Conservation (phyloP, 306 rosid species). For the Cicer bijugum region DNA sequence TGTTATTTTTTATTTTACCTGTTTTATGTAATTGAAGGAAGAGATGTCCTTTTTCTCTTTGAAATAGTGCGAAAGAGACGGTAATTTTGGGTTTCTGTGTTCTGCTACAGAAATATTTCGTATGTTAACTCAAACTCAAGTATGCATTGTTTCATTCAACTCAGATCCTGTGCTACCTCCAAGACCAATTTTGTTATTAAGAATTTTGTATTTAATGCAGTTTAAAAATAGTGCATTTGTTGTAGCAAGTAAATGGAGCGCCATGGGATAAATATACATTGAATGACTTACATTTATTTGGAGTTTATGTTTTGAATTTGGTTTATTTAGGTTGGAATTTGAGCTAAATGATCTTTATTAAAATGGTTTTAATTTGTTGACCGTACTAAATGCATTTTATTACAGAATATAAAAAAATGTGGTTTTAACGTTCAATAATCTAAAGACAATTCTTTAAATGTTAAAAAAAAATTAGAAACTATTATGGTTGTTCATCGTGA, state of each 20-base stretch:
- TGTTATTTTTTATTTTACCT: neutral
- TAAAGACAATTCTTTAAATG: no score
- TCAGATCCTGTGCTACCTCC: neutral
- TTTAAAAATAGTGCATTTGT: neutral
- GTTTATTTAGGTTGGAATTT: neutral
- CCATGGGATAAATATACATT: neutral
- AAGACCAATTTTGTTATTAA: neutral
- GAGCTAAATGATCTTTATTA: neutral
- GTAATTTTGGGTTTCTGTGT: neutral
- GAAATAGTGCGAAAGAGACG: neutral
- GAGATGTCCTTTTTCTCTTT: conserved; percentile 1
- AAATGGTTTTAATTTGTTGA: neutral
- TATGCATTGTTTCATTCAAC: conserved; percentile 6
- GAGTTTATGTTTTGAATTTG: neutral
- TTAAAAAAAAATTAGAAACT: no score
- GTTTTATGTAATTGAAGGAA: conserved; percentile 12
- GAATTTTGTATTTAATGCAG: neutral
- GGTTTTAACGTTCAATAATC: no score
- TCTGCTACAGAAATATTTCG: conserved; percentile 3
- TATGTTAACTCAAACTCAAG: neutral
- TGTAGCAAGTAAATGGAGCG: conserved; percentile 1
- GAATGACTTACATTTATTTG: neutral
- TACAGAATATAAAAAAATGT: no score
- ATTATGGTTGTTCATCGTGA: no score
- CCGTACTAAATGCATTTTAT: neutral